Evolutionary conservation across 192 early-diverging fungal species (phyloP).

Genomic region (Coemansia sp.): DNA sequence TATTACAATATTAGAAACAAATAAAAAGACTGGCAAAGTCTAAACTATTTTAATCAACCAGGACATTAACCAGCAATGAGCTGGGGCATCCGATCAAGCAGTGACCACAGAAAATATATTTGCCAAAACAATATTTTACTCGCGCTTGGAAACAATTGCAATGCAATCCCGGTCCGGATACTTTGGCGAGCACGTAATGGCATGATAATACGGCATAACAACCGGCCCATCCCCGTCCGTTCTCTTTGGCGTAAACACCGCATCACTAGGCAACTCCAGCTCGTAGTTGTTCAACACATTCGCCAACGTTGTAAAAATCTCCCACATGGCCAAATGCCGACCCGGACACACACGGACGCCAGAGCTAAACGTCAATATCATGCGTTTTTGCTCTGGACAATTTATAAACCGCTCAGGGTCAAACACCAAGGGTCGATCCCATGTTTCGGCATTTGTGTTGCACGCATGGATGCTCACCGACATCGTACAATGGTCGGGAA

Average conservation of each 20-base stretch:
- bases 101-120: no score
- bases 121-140: background rate
- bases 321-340: conserved; percentile 31
- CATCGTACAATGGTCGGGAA: conserved; percentile 34
- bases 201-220: conserved; percentile 21
- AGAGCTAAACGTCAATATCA: conserved; percentile 34
- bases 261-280: conserved; percentile 26
- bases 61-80: no score
- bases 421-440: conserved; percentile 24
- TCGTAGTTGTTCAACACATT: conserved; percentile 41
- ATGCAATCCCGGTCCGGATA: conserved; percentile 48
- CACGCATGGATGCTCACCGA: conserved; percentile 21
- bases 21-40: no score
- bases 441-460: conserved; percentile 13
- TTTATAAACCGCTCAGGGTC: conserved; percentile 28
- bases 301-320: conserved; percentile 35
- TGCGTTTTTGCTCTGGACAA: conserved; percentile 11
- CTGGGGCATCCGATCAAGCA: no score
- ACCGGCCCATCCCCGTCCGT: conserved; percentile 13
- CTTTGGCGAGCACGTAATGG: conserved; percentile 24
- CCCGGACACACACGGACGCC: conserved; percentile 44
- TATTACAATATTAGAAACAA: no score
- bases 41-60: no score
- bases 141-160: conserved; percentile 27
- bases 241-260: conserved; percentile 27